These are phyloP conservation scores for Hanseniaspora guilliermondii DNA, from an alignment of 805 yeast species.

Conservation along the genomic window DNA sequence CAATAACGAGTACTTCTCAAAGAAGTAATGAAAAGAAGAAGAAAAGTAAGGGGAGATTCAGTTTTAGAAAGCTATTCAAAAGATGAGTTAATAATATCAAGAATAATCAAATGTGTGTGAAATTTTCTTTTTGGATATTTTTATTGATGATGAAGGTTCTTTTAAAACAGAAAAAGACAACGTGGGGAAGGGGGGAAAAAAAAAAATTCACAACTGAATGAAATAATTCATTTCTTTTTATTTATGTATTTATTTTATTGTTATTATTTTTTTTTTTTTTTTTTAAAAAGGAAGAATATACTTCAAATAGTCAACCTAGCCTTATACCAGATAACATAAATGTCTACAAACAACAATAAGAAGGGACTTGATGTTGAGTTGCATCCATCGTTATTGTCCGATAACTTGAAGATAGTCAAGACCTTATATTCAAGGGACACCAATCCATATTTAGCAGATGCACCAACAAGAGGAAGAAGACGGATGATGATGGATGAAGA, in stretches of 20 bases:
- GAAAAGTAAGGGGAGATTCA: not conserved
- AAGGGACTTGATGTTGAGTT: constrained; percentile 24
- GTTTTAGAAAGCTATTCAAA: not conserved
- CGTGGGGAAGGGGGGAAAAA: too few relatives aligned
- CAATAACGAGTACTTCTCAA: not conserved
- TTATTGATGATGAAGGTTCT: too few relatives aligned
- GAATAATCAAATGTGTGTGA: too few relatives aligned
- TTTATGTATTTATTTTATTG: too few relatives aligned
- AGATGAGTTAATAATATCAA: not conserved
- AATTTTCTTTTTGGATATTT: too few relatives aligned
- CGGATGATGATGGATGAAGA: constrained; percentile 38
- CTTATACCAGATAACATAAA: too few relatives aligned
- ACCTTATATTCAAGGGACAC: constrained; percentile 14
- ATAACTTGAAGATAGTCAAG: constrained; percentile 23
- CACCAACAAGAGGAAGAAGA: constrained; percentile 14
- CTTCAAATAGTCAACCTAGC: too few relatives aligned
- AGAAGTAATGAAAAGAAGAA: not conserved
- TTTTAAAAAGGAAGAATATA: too few relatives aligned
- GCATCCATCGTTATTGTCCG: constrained; percentile 24
- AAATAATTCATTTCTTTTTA: too few relatives aligned
- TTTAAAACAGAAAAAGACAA: too few relatives aligned
- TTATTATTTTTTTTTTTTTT: not conserved
- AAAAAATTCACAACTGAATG: too few relatives aligned
- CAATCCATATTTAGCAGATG: constrained; percentile 25
- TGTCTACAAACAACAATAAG: not conserved